phyloP scores from a whole-genome alignment of 2,329 filamentous ascomycete species.

The Bipolaris sorokiniana region DNA sequence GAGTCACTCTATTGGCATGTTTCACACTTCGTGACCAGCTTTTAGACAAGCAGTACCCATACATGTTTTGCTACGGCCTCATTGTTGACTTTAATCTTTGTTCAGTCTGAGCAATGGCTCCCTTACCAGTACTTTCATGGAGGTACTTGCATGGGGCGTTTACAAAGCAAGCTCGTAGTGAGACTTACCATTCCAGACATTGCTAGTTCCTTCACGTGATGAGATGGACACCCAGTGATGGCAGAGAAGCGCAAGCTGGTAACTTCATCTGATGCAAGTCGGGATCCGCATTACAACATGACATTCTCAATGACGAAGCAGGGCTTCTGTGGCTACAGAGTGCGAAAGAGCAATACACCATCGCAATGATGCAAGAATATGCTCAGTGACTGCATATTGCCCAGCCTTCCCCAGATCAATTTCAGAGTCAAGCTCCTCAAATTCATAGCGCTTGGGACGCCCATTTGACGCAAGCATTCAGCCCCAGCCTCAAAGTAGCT shows the following conservation, averaged over 20 bases:
- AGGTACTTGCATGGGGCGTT: too few relatives aligned
- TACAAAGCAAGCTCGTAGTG: not conserved
- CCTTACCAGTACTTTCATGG: too few relatives aligned
- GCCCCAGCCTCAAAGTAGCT: not conserved
- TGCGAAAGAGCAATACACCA: not conserved
- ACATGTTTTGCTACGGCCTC: not conserved
- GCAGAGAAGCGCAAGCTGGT: not conserved
- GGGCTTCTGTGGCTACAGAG: not conserved
- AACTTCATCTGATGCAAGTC: not conserved
- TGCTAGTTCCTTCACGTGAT: not conserved
- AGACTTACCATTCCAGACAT: not conserved
- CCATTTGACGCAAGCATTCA: constrained; percentile 7
- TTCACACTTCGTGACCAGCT: not conserved
- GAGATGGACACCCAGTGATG: not conserved
- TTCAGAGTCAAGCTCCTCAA: not conserved
- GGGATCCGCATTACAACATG: not conserved
- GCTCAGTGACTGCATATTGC: not conserved
- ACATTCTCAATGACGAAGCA: not conserved
- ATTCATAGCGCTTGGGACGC: not conserved
- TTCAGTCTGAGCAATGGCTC: too few relatives aligned
- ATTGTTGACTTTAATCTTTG: not conserved
- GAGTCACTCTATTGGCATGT: too few relatives aligned
- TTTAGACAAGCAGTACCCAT: not conserved
- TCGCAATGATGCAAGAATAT: not conserved
- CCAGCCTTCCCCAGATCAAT: not conserved